These are phyloP conservation scores for Pythium phragmiticola DNA, from an alignment of 352 stramenopile genomes.

Conservation along the genomic window DNA sequence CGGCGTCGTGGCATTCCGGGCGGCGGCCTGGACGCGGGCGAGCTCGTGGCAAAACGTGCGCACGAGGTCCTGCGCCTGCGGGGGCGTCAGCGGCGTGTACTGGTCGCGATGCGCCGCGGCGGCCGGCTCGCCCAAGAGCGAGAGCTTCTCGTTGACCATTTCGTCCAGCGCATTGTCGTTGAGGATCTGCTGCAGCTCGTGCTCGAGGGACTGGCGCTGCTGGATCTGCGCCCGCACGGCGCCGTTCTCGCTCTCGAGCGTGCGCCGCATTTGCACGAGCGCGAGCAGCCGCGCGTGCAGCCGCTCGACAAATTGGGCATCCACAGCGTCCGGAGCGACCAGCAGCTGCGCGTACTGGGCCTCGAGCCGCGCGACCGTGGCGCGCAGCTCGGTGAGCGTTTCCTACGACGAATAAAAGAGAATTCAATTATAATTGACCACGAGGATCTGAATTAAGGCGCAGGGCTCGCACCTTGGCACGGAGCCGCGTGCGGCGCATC, in stretches of 20 bases:
- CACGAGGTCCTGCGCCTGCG: constrained; percentile 18
- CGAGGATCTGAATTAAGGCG: neutral
- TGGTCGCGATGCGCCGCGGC: neutral
- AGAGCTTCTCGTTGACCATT: constrained; percentile 33
- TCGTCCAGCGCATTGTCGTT: constrained; percentile 31
- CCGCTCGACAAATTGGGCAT: constrained; percentile 15
- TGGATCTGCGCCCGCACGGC: constrained; percentile 16
- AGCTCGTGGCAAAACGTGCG: constrained; percentile 26
- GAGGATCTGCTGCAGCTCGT: constrained; percentile 26
- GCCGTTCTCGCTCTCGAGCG: constrained; percentile 33
- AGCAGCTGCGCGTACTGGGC: constrained; percentile 24
- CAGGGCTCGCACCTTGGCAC: constrained; percentile 23
- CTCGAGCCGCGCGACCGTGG: constrained; percentile 27
- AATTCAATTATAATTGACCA: neutral
- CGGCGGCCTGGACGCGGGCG: constrained; percentile 17
- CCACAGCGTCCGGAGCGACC: neutral
- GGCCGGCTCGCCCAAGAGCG: constrained; percentile 23
- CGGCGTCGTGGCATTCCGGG: neutral
- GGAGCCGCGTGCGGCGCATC: constrained; percentile 33
- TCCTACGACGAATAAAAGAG: constrained; percentile 14
- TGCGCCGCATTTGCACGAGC: constrained; percentile 31
- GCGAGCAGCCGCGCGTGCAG: constrained; percentile 26
- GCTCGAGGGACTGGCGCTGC: constrained; percentile 16
- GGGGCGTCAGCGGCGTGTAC: constrained; percentile 24
- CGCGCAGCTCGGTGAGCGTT: constrained; percentile 26